phyloP scores from a whole-genome alignment of 176 grass and related monocot genomes.

The Phoenix dactylifera region DNA sequence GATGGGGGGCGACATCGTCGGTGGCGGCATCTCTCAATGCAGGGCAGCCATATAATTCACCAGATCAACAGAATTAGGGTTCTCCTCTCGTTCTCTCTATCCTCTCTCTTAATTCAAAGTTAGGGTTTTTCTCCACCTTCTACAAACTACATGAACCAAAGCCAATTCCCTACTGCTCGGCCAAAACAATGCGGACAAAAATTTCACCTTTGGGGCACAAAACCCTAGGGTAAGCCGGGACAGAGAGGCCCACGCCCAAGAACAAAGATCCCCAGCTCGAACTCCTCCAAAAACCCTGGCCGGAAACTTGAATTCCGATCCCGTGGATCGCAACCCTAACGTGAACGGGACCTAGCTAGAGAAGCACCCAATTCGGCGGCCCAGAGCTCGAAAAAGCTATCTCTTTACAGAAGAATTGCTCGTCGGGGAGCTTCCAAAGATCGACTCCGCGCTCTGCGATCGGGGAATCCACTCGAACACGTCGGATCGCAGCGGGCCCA shows the following conservation, averaged over 20 bases:
- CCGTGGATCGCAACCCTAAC: no score
- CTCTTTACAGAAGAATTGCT: not conserved
- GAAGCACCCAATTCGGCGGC: no score
- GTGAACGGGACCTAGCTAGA: no score
- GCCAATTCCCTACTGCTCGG: not conserved
- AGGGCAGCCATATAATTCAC: constrained; percentile 1
- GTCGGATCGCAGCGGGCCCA: not conserved
- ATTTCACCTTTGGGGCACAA: not conserved
- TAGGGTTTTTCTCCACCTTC: not conserved
- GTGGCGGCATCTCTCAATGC: constrained; percentile 11
- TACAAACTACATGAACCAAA: not conserved
- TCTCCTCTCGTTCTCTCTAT: not conserved
- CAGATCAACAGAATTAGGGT: not conserved
- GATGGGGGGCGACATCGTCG: not conserved
- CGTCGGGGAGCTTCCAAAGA: not conserved
- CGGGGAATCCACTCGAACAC: not conserved
- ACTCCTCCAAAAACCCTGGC: no score
- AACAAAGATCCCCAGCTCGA: not conserved
- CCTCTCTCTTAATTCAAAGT: not conserved
- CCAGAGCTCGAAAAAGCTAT: not conserved
- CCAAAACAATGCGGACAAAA: constrained; percentile 4
- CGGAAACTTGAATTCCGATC: no score
- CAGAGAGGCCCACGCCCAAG: not conserved
- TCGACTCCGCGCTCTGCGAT: not conserved
- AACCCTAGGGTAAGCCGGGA: not conserved